Base-by-base conservation (phyloP, 345 rosid genomes). In the Citropsis articulata region DNA sequence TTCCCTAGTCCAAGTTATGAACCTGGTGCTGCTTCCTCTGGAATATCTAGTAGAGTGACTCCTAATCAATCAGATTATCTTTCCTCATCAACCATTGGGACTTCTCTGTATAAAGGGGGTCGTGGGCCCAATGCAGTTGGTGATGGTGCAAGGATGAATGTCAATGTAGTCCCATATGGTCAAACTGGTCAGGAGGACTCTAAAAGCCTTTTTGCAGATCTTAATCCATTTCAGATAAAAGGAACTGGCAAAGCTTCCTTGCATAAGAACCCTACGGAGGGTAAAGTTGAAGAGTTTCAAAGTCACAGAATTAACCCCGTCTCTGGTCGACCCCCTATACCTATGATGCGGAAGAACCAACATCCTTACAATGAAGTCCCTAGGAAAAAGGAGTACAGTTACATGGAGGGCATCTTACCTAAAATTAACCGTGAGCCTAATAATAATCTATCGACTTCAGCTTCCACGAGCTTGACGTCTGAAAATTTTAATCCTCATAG, bases 201-300 rank as follows among this genome's bases (percentile, higher is more conserved):
- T 4, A 90, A 76, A 76, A 88, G 84, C 81, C 98, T 91, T 82
- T 97, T 97, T 66, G 94, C 98, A 79, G 99, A 97, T 85, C 98
- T 93, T 78, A 92, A 94, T 83, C 99, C 97, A 28, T 92, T 97
- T 80, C 98, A 91, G 80, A 89, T 88, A 45, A 94, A 94, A 86
- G 98, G 97, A 83, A 83, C 89, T 75, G 92, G 89, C 57, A 94
- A 90, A 84, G 84, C 81, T 73, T 89, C 75, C 73, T 84, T 81
- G 82, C 91, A 82, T 61, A 87, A 85, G 75, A 89, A 89, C 59
- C 81, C 87, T 73, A 79, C 85, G 61, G 97, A 85, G 72, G 89
- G 75, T 83, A 91, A 81, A 73, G 76, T 82, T 62, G 90, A 86
- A 69, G 95, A 93, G 77, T 84, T 83, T 81, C 93, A 85, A 77